Evolutionary conservation across 495 filamentous ascomycete species (phyloP).

Genomic region (Tuber microsphaerosporum): DNA sequence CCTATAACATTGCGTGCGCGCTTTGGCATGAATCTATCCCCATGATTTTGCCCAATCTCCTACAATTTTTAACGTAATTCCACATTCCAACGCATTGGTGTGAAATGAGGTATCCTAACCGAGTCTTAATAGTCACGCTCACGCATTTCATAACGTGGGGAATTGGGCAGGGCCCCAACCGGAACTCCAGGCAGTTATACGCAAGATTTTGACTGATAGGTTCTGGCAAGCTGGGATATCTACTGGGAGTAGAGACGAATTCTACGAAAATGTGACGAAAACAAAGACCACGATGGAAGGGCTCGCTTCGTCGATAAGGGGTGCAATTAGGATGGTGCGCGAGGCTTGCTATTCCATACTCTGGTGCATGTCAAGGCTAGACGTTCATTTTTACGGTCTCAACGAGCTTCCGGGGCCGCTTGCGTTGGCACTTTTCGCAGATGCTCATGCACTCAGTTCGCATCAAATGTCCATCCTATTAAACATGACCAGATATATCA

Average conservation of each 20-base stretch:
- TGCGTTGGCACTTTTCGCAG: conserved; percentile 72
- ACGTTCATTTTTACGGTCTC: conserved; percentile 82
- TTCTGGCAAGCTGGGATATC: conserved; percentile 99
- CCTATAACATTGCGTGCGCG: conserved; percentile 62
- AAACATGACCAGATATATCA: conserved; percentile 74
- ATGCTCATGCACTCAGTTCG: conserved; percentile 76
- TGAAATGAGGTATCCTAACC: conserved; percentile 12
- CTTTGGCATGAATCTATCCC: conserved; percentile 82
- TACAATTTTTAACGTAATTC: conserved; percentile 70
- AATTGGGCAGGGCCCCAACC: conserved; percentile 75
- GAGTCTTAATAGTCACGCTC: conserved; percentile 59
- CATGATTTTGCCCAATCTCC: conserved; percentile 72
- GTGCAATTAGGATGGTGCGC: conserved; percentile 76
- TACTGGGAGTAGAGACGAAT: conserved; percentile 85
- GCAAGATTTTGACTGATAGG: conserved; percentile 80
- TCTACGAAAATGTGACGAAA: conserved; percentile 81
- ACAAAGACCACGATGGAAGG: conserved; percentile 88
- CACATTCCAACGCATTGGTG: neutral
- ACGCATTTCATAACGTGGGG: conserved; percentile 81
- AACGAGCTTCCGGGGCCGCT: conserved; percentile 75
- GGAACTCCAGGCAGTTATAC: conserved; percentile 70
- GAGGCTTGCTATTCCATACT: conserved; percentile 90
- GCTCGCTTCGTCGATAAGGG: conserved; percentile 84
- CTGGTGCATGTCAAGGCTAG: conserved; percentile 82
- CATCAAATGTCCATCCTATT: conserved; percentile 89